Percentiles rank a stretch among this genome's conserved stretches.
Evolutionary conservation across 2,329 filamentous ascomycete genomes (phyloP).

Genomic region (Xylaria sp.): DNA sequence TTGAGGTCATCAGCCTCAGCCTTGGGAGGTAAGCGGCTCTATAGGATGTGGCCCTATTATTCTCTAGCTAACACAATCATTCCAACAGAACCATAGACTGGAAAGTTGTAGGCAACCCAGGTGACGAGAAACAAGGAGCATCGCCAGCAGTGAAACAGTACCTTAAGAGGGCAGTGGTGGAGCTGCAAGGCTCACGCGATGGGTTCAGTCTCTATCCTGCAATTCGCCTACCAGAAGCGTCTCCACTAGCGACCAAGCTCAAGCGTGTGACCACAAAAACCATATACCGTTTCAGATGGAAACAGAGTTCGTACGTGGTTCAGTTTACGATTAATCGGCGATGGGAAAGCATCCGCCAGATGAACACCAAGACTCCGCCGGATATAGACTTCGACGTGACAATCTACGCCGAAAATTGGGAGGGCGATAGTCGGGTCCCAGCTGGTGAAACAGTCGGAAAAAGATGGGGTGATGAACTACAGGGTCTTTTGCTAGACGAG

Average conservation of each 20-base stretch:
- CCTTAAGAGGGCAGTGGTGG: slow-evolving; percentile 42
- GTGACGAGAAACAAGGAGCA: slow-evolving; percentile 40
- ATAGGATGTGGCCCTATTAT: neutral
- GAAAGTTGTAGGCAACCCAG: slow-evolving; percentile 50
- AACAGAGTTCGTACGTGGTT: slow-evolving; percentile 49
- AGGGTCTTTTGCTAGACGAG: slow-evolving; percentile 41
- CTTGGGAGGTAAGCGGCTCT: slow-evolving; percentile 48
- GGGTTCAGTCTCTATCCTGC: slow-evolving; percentile 46
- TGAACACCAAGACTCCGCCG: slow-evolving; percentile 34
- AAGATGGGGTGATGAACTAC: slow-evolving; percentile 46
- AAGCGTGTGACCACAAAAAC: slow-evolving; percentile 50
- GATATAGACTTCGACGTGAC: slow-evolving; percentile 46
- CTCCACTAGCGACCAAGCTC: slow-evolving; percentile 40
- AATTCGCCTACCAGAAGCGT: slow-evolving; percentile 38
- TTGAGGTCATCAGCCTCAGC: slow-evolving; percentile 49
- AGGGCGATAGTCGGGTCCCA: slow-evolving; percentile 35
- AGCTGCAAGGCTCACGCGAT: slow-evolving; percentile 27
- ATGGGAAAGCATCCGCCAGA: slow-evolving; percentile 45
- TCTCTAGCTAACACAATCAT: slow-evolving; percentile 35
- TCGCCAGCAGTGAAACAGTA: slow-evolving; percentile 44
- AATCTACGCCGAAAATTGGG: slow-evolving; percentile 51
- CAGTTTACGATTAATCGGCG: slow-evolving; percentile 52
- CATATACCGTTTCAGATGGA: slow-evolving; percentile 50
- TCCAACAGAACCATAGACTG: slow-evolving; percentile 52
- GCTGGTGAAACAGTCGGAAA: slow-evolving; percentile 39